phyloP scores from a whole-genome alignment of 441 rosid genomes.

The Bruguiera hainesii region DNA sequence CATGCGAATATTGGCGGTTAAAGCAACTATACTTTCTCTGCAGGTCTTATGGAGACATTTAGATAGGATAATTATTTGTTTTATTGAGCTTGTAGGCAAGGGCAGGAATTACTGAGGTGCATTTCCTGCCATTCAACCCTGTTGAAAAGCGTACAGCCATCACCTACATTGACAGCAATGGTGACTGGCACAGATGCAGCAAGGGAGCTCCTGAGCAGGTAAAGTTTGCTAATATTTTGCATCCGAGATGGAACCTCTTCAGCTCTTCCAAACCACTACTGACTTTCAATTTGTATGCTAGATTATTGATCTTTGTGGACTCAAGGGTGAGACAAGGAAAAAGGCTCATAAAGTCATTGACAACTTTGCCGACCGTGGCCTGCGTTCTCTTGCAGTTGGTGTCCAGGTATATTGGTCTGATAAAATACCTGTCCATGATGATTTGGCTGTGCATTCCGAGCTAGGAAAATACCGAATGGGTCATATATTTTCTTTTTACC shows the following conservation, averaged over 20 bases:
- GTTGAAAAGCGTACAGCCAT: slow-evolving; percentile 95
- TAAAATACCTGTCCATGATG: not conserved
- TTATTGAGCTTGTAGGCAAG: slow-evolving; percentile 51
- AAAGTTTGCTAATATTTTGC: not conserved
- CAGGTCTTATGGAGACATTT: not conserved
- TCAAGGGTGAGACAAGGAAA: slow-evolving; percentile 46
- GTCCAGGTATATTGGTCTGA: slow-evolving; percentile 45
- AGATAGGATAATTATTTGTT: not conserved
- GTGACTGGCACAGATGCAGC: slow-evolving; percentile 78
- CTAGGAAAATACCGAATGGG: not conserved
- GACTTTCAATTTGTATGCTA: slow-evolving; percentile 12
- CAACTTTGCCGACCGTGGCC: slow-evolving; percentile 77
- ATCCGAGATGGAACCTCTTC: not conserved
- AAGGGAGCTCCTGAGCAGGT: slow-evolving; percentile 98
- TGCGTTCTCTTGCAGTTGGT: slow-evolving; percentile 75
- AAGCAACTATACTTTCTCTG: not conserved
- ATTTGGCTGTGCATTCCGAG: not conserved
- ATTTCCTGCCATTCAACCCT: slow-evolving; percentile 92
- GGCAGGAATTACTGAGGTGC: slow-evolving; percentile 80
- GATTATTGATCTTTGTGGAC: slow-evolving; percentile 76
- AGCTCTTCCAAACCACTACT: not conserved
- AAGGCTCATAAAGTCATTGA: slow-evolving; percentile 64
- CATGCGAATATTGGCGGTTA: not conserved
- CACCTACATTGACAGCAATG: slow-evolving; percentile 63
- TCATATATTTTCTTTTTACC: too few species aligned